These are phyloP conservation scores for Fusarium avenaceum DNA, from an alignment of 2,329 filamentous ascomycete genomes.

Conservation along the genomic window DNA sequence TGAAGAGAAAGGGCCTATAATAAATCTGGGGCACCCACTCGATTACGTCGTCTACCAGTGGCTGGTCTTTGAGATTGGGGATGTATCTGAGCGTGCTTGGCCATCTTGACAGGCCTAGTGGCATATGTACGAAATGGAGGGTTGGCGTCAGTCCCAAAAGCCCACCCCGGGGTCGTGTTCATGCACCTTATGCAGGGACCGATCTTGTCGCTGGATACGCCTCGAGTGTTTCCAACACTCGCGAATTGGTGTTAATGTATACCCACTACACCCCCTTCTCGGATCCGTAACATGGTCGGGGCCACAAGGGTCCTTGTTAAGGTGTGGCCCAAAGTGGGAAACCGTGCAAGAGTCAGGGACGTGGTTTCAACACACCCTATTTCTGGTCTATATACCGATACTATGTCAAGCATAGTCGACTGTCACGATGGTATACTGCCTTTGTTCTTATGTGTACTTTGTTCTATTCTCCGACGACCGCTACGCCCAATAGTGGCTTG, in stretches of 20 bases:
- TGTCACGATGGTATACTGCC: slow-evolving; percentile 10
- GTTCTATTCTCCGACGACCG: slow-evolving; percentile 15
- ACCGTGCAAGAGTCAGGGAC: slow-evolving; percentile 27
- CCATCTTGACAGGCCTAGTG: slow-evolving; percentile 29
- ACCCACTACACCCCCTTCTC: slow-evolving; percentile 26
- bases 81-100: slow-evolving; percentile 14
- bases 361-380: slow-evolving; percentile 10
- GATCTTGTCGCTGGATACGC: slow-evolving; percentile 22
- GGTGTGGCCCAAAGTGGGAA: slow-evolving; percentile 26
- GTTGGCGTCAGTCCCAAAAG: slow-evolving; percentile 21
- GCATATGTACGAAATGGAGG: slow-evolving; percentile 29
- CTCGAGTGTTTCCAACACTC: slow-evolving; percentile 1
- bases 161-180: slow-evolving; percentile 42
- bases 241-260: slow-evolving; percentile 13
- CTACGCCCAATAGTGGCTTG: slow-evolving; percentile 12
- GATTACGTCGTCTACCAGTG: slow-evolving; percentile 8
- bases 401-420: slow-evolving; percentile 14
- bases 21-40: slow-evolving; percentile 27
- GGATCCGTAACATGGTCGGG: slow-evolving; percentile 37
- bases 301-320: slow-evolving; percentile 15
- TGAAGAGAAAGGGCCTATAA: slow-evolving; percentile 15
- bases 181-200: slow-evolving; percentile 45
- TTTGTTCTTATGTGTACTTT: slow-evolving; percentile 28
- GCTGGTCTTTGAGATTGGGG: slow-evolving; percentile 5
- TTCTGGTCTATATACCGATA: slow-evolving; percentile 24